Conservation (phyloP, 768 basidiomycete genomes). For the Collybiopsis confluens region DNA sequence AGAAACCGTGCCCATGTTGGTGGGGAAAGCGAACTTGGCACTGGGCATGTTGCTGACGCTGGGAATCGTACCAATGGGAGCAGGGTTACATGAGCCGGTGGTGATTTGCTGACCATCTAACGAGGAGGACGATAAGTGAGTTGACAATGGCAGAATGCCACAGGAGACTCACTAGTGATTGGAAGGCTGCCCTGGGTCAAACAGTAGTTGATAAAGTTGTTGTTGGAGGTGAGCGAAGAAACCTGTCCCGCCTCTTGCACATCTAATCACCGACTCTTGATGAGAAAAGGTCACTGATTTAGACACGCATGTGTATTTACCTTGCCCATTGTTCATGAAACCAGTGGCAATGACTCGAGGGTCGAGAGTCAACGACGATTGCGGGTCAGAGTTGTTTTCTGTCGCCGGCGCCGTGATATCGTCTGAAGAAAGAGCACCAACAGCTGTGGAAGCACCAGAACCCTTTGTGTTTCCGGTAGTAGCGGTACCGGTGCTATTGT, state of each 20-base stretch:
- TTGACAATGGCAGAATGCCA: neutral
- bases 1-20: slow-evolving; percentile 39
- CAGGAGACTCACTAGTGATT: slow-evolving; percentile 35
- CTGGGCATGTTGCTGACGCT: slow-evolving; percentile 49
- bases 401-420: neutral
- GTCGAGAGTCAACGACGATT: slow-evolving; percentile 5
- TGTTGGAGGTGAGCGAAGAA: slow-evolving; percentile 54
- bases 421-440: neutral
- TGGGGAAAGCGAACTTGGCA: slow-evolving; percentile 44
- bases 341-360: slow-evolving; percentile 44
- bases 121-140: neutral
- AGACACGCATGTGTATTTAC: slow-evolving; percentile 18
- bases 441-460: neutral
- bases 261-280: neutral
- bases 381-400: neutral
- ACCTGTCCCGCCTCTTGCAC: slow-evolving; percentile 37
- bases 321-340: slow-evolving; percentile 53
- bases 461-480: neutral
- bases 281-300: neutral
- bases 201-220: slow-evolving; percentile 77
- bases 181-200: slow-evolving; percentile 39
- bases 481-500: neutral
- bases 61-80: slow-evolving; percentile 60
- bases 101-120: slow-evolving; percentile 34
- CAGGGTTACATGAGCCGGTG: slow-evolving; percentile 43